A percentile compares a stretch with the other conserved stretches of the same genome.
Evolutionary conservation across 2,329 filamentous ascomycete species (phyloP).

Genomic region (Pseudogymnoascus sp.): DNA sequence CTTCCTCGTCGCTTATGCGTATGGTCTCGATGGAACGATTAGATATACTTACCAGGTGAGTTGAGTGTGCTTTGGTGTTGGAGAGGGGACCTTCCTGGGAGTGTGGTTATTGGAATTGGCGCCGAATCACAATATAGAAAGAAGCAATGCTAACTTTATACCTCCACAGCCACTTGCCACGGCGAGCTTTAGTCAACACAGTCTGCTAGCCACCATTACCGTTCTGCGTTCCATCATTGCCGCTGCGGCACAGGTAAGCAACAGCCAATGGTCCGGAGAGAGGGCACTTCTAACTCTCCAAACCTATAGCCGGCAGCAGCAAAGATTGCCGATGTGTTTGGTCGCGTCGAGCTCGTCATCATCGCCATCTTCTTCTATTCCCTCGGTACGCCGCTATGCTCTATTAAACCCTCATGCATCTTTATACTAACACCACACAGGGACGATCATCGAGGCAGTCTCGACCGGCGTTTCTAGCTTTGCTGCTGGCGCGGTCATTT

Average conservation of each 20-base stretch:
- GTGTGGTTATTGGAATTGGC: background rate
- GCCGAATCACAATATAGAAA: background rate
- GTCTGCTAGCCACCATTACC: slow-evolving; percentile 49
- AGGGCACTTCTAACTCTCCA: background rate
- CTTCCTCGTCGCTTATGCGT: slow-evolving; percentile 56
- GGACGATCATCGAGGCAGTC: slow-evolving; percentile 47
- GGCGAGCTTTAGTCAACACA: slow-evolving; percentile 41
- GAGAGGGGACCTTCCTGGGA: background rate
- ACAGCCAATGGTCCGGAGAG: background rate
- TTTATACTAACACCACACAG: too few relatives aligned
- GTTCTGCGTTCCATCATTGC: slow-evolving; percentile 51
- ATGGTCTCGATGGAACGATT: slow-evolving; percentile 50
- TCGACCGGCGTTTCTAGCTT: slow-evolving; percentile 42
- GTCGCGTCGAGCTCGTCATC: slow-evolving; percentile 48
- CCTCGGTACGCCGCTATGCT: too few relatives aligned
- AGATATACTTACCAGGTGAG: slow-evolving; percentile 42
- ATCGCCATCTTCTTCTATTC: slow-evolving; percentile 44
- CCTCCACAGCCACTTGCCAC: slow-evolving; percentile 42
- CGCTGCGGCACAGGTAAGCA: slow-evolving; percentile 37
- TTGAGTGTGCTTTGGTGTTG: background rate
- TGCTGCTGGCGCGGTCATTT: slow-evolving; percentile 48
- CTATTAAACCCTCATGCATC: too few relatives aligned
- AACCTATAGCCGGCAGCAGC: slow-evolving; percentile 42
- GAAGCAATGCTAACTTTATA: background rate
- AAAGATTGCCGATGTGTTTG: slow-evolving; percentile 56